Conservation (phyloP, 371 early-diverging fungal genomes). For the Mucor racemosus region DNA sequence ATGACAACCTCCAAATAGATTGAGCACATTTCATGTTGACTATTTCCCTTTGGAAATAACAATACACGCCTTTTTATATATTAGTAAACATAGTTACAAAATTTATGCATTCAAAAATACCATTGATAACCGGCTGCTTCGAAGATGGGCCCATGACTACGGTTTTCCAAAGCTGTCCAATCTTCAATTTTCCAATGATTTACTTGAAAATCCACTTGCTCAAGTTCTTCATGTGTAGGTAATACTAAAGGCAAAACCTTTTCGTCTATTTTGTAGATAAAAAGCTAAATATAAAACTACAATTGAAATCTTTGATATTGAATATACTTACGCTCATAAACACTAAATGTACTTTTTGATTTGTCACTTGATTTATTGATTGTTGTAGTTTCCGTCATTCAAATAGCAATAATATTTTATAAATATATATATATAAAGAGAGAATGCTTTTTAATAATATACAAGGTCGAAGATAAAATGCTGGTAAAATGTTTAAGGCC, state of each 20-base stretch:
- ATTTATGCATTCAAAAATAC: conserved; percentile 29
- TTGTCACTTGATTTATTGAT: not conserved
- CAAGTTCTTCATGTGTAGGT: conserved; percentile 44
- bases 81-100: not conserved
- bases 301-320: not conserved
- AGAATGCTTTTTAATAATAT: not conserved
- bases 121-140: conserved; percentile 65
- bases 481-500: not conserved
- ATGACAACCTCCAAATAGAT: conserved; percentile 86
- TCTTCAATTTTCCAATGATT: conserved; percentile 65
- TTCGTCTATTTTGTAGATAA: conserved; percentile 25
- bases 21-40: conserved; percentile 66
- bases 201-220: conserved; percentile 54
- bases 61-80: conserved; percentile 70
- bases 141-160: conserved; percentile 62
- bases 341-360: conserved; percentile 9
- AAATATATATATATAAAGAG: not conserved
- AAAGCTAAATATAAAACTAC: not conserved
- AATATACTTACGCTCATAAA: conserved; percentile 20
- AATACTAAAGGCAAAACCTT: conserved; percentile 36
- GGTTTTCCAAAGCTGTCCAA: conserved; percentile 57
- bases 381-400: conserved; percentile 3
- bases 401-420: not conserved
- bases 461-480: not conserved
- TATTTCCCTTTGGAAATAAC: conserved; percentile 90